Evolutionary conservation across 2,329 filamentous ascomycete genomes (phyloP).

Genomic region (Colletotrichum navitas): DNA sequence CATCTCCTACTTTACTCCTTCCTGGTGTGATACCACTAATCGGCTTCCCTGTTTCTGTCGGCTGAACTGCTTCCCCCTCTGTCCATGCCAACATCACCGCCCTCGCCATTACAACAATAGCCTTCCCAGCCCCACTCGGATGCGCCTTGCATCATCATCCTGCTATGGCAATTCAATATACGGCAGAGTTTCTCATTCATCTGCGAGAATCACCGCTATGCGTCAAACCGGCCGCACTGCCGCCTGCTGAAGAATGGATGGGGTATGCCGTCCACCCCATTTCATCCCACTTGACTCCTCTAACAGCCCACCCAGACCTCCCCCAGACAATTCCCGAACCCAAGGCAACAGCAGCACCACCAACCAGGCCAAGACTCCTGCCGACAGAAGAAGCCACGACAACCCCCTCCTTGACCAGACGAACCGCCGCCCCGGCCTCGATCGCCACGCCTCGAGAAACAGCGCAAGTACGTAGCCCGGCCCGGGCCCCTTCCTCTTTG

Average conservation of each 20-base stretch:
- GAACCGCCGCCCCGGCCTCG: slow-evolving; percentile 64
- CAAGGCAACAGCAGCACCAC: slow-evolving; percentile 54
- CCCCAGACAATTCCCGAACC: slow-evolving; percentile 60
- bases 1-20: slow-evolving; percentile 5
- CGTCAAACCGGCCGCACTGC: slow-evolving; percentile 81
- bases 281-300: slow-evolving; percentile 25
- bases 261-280: slow-evolving; percentile 69
- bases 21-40: slow-evolving; percentile 17
- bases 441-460: slow-evolving; percentile 69
- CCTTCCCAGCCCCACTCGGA: slow-evolving; percentile 43
- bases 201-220: slow-evolving; percentile 87
- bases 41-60: slow-evolving; percentile 18
- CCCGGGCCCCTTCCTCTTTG: slow-evolving; percentile 12
- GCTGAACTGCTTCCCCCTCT: slow-evolving; percentile 5
- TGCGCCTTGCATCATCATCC: slow-evolving; percentile 54
- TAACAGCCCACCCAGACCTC: slow-evolving; percentile 51
- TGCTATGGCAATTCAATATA: slow-evolving; percentile 75
- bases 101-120: slow-evolving; percentile 30
- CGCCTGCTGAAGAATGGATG: slow-evolving; percentile 95
- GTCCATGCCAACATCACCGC: slow-evolving; percentile 31
- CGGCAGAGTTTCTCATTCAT: slow-evolving; percentile 79
- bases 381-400: slow-evolving; percentile 62
- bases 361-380: slow-evolving; percentile 53
- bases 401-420: slow-evolving; percentile 61
- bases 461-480: slow-evolving; percentile 63